phyloP scores from a whole-genome alignment of 805 yeast species.

The Candida orba region DNA sequence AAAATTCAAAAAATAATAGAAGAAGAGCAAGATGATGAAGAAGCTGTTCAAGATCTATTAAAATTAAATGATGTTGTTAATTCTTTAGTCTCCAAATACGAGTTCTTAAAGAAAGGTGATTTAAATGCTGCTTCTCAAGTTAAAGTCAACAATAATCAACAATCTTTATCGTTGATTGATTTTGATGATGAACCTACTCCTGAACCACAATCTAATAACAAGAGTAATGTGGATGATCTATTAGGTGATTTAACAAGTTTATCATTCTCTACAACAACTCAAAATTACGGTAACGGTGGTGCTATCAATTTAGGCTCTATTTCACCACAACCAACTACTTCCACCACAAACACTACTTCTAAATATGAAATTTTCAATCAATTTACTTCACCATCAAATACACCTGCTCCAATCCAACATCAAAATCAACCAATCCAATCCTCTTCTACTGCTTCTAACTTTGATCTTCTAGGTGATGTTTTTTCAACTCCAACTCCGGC shows the following conservation, averaged over 20 bases:
- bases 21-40: slow-evolving; percentile 70
- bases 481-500: slow-evolving; percentile 3
- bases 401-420: slow-evolving; percentile 6
- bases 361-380: slow-evolving; percentile 21
- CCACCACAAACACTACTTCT: slow-evolving; percentile 14
- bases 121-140: slow-evolving; percentile 42
- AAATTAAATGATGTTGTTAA: slow-evolving; percentile 71
- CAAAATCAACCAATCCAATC: slow-evolving; percentile 13
- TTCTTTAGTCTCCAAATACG: slow-evolving; percentile 58
- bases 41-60: slow-evolving; percentile 56
- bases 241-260: slow-evolving; percentile 64
- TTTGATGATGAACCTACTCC: slow-evolving; percentile 44
- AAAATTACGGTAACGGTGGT: slow-evolving; percentile 46
- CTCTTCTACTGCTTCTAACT: slow-evolving; percentile 7
- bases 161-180: slow-evolving; percentile 57
- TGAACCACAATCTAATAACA: slow-evolving; percentile 24
- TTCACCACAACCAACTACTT: slow-evolving; percentile 17
- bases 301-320: slow-evolving; percentile 34
- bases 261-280: slow-evolving; percentile 27
- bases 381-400: slow-evolving; percentile 12
- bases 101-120: slow-evolving; percentile 59
- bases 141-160: slow-evolving; percentile 31
- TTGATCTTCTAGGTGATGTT: slow-evolving; percentile 19
- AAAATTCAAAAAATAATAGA: slow-evolving; percentile 76
- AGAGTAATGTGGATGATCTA: slow-evolving; percentile 53